phyloP scores from a whole-genome alignment of 495 filamentous ascomycete species.

The Aspergillus taichungensis region DNA sequence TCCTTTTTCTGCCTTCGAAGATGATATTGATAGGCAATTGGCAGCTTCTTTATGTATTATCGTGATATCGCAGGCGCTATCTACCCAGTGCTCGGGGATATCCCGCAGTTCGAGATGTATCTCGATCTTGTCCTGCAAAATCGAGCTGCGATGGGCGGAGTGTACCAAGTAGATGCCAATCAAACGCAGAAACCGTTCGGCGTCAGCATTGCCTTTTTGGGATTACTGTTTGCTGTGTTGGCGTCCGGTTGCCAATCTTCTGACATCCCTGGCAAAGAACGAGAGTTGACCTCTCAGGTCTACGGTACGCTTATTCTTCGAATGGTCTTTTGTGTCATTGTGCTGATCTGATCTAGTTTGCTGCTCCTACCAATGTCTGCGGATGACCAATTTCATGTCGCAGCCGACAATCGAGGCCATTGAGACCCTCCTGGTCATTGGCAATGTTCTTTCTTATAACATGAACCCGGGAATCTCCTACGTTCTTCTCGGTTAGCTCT shows the following conservation, averaged over 20 bases:
- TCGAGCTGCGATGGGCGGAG: slow-evolving; percentile 41
- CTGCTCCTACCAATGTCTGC: slow-evolving; percentile 54
- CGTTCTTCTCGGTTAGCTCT: slow-evolving; percentile 38
- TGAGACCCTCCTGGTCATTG: slow-evolving; percentile 48
- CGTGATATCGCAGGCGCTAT: slow-evolving; percentile 76
- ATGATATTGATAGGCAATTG: too few species aligned
- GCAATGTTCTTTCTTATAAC: slow-evolving; percentile 54
- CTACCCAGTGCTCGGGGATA: slow-evolving; percentile 70
- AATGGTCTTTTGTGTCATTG: background rate
- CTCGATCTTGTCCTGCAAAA: slow-evolving; percentile 61
- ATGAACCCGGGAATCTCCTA: slow-evolving; percentile 59
- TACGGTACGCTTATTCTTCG: slow-evolving; percentile 32
- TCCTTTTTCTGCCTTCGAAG: background rate
- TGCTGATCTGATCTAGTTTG: slow-evolving; percentile 33
- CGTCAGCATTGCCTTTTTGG: slow-evolving; percentile 54
- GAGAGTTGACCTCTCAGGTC: slow-evolving; percentile 50
- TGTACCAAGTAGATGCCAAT: slow-evolving; percentile 27
- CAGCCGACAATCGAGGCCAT: slow-evolving; percentile 51
- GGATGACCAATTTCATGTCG: slow-evolving; percentile 53
- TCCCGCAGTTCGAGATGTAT: slow-evolving; percentile 59
- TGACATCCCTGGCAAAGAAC: slow-evolving; percentile 51
- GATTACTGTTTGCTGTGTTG: slow-evolving; percentile 68
- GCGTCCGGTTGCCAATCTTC: slow-evolving; percentile 79
- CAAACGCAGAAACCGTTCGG: slow-evolving; percentile 42
- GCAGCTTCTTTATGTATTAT: slow-evolving; percentile 65